phyloP scores from a whole-genome alignment of 2,329 filamentous ascomycete species.

The Trichophyton verrucosum region DNA sequence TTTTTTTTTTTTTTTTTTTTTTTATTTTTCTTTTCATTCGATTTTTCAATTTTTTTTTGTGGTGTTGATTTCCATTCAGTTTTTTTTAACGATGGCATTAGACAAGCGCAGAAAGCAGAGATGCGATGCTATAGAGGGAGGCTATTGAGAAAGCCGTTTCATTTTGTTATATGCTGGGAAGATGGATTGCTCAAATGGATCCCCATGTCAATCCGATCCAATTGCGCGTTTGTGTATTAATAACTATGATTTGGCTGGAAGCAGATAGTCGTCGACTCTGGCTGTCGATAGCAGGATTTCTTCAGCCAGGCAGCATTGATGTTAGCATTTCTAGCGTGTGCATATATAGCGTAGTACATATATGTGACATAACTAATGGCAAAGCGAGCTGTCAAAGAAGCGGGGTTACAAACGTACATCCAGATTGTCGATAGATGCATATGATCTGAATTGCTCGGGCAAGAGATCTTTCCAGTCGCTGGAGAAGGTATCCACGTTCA shows the following conservation, averaged over 20 bases:
- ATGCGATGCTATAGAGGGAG: neutral
- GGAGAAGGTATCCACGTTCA: neutral
- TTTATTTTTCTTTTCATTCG: neutral
- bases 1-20: neutral
- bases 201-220: neutral
- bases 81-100: neutral
- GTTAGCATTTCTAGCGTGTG: constrained; percentile 4
- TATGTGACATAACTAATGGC: too few relatives aligned
- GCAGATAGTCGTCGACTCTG: constrained; percentile 27
- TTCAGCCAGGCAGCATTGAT: constrained; percentile 10
- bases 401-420: constrained; percentile 17
- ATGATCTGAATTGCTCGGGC: constrained; percentile 32
- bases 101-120: constrained; percentile 4
- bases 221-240: neutral
- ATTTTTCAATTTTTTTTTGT: neutral
- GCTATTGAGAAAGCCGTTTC: neutral
- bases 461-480: constrained; percentile 30
- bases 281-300: constrained; percentile 24
- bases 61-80: neutral
- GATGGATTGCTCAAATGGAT: neutral
- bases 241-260: constrained; percentile 15
- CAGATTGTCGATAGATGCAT: constrained; percentile 24
- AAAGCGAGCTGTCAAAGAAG: neutral
- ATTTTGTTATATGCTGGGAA: neutral
- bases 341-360: neutral